A percentile compares a stretch with the other conserved stretches of the same genome.
These are phyloP conservation scores for Phytophthora hybrid DNA, from an alignment of 352 stramenopile species.

Conservation along the genomic window DNA sequence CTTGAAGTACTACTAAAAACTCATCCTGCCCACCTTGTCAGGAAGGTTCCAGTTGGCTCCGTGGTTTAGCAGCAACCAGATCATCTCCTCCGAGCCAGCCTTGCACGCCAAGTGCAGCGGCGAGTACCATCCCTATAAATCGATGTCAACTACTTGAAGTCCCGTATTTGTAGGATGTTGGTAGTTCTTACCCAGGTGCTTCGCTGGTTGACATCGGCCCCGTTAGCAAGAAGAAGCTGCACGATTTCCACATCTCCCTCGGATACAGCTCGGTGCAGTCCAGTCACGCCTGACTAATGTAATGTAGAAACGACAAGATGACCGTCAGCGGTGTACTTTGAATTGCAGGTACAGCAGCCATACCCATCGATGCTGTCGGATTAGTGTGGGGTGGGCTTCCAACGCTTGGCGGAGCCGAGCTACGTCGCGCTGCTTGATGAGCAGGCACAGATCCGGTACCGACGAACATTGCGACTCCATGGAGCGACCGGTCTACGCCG, in stretches of 20 bases:
- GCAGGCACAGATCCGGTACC: slow-evolving; percentile 61
- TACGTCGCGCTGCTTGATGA: slow-evolving; percentile 56
- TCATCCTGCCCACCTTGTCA: slow-evolving; percentile 58
- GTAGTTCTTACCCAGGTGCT: slow-evolving; percentile 58
- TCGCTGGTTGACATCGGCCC: slow-evolving; percentile 62
- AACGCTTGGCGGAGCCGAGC: slow-evolving; percentile 45
- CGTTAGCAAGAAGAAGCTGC: slow-evolving; percentile 54
- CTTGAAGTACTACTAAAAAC: not conserved
- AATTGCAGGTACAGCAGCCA: not conserved
- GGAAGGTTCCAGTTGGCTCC: slow-evolving; percentile 61
- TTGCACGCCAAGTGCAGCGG: slow-evolving; percentile 84
- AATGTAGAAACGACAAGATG: not conserved
- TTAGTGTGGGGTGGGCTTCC: slow-evolving; percentile 38
- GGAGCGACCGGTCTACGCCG: not conserved
- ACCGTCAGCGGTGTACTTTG: slow-evolving; percentile 1
- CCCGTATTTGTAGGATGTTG: slow-evolving; percentile 11
- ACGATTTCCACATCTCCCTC: slow-evolving; percentile 52
- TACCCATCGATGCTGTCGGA: slow-evolving; percentile 74
- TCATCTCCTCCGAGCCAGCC: slow-evolving; percentile 62
- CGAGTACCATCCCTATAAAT: slow-evolving; percentile 68
- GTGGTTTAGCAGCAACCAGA: slow-evolving; percentile 69
- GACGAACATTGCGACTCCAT: slow-evolving; percentile 12
- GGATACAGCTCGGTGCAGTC: slow-evolving; percentile 72
- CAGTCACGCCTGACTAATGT: slow-evolving; percentile 70
- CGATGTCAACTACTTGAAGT: not conserved